Percentiles rank a stretch among this genome's conserved stretches.
Evolutionary conservation across 352 stramenopile species (phyloP).

Genomic region (Globisporangium takayamanum): DNA sequence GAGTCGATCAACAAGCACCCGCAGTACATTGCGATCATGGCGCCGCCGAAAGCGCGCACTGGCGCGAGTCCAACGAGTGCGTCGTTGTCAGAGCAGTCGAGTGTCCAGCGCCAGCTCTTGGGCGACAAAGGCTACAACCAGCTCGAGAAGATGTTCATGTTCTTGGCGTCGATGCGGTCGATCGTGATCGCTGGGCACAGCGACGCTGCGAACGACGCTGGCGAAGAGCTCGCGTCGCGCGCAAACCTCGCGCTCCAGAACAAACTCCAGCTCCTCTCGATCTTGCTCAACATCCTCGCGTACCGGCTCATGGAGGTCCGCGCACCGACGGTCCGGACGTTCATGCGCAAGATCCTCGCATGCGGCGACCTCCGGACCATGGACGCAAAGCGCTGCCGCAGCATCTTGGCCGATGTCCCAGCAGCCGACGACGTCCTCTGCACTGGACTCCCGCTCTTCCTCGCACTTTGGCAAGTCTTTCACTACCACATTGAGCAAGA

Average conservation of each 20-base stretch:
- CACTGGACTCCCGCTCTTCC: constrained; percentile 66
- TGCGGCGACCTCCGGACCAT: constrained; percentile 17
- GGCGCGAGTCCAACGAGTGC: constrained; percentile 12
- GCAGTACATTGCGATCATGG: constrained; percentile 78
- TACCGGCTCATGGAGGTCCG: constrained; percentile 73
- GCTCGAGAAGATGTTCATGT: constrained; percentile 82
- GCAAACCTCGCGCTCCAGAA: constrained; percentile 77
- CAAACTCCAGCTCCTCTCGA: constrained; percentile 75
- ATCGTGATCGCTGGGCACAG: constrained; percentile 46
- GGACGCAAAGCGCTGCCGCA: constrained; percentile 33
- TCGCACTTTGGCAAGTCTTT: constrained; percentile 75
- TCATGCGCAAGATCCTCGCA: constrained; percentile 45
- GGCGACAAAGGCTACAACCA: constrained; percentile 87
- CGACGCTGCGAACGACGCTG: constrained; percentile 6
- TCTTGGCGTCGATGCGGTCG: constrained; percentile 71
- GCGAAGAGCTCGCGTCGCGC: constrained; percentile 25
- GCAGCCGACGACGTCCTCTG: constrained; percentile 54
- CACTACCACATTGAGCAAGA: constrained; percentile 86
- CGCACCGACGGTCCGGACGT: constrained; percentile 35
- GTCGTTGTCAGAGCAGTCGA: constrained; percentile 19
- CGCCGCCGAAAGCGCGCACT: constrained; percentile 16
- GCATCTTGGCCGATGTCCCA: constrained; percentile 42
- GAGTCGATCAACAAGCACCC: constrained; percentile 69
- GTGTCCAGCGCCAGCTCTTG: constrained; percentile 61
- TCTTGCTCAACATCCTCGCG: constrained; percentile 78